Base-by-base conservation (phyloP, 768 basidiomycete genomes). In the Gloeophyllum trabeum region DNA sequence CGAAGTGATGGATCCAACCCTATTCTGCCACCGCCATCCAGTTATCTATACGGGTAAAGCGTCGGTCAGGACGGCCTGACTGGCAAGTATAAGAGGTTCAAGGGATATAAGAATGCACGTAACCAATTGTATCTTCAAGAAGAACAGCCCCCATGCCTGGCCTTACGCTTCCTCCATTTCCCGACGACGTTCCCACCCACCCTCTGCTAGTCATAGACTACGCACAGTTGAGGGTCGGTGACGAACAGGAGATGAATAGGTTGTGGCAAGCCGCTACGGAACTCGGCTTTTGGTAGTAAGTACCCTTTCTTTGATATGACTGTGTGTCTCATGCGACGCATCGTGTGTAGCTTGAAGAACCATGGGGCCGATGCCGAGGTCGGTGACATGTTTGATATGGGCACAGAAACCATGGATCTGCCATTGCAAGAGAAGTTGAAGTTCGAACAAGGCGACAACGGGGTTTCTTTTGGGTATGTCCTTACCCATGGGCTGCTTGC, bases 261-360 rank as follows among this genome's bases (percentile, higher is more conserved):
- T 64, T 82, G 2, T 79, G 73, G 72, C 57, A 68, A 37, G 77
- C 77, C 1, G 73, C 69, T 5, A 77, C 71, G 0, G 62, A 69
- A 35, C 61, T 79, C 1, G 77, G 78, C 2, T 81, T 82, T 54
- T 82, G 77, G 75, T 80, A 79, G 74, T 76, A 52, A 54, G 75
- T 70, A 42, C 10, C 23, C 5, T 20, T 35, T 23, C 24, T n/a
- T 35, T 43, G 14, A 38, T 25, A 12, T n/a, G 5, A 16, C 40
- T 24, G 20, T 14, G n/a, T n/a, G 13, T 25, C 22, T n/a, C 30
- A 32, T 18, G 3, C 40, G 12, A 34, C 35, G 10, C 20, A 24
- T 7, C 13, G n/a, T 2, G 4, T 6, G 5, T 35, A 76, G 75
- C 46, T 52, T 79, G 30, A 73, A 71, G 51, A 76, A 78, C 46